A percentile compares a stretch with the other conserved stretches of the same genome.
These are phyloP conservation scores for Eucalyptus virginea DNA, from an alignment of 345 rosid genomes.

Conservation along the genomic window DNA sequence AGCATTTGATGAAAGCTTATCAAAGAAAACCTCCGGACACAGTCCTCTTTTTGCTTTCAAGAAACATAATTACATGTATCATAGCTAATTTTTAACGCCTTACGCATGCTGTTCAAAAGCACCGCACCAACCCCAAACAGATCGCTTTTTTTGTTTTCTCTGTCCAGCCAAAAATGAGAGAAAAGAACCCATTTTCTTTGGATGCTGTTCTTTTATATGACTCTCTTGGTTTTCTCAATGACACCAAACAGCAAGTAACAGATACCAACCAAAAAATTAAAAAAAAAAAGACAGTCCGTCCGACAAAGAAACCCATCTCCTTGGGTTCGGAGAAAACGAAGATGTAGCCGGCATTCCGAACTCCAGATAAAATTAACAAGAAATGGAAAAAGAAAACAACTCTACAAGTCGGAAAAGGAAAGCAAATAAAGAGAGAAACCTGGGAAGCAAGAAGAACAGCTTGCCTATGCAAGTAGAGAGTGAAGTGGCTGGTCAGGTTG, in stretches of 20 bases:
- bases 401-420: background rate
- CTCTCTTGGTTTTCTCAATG: background rate
- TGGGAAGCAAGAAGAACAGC: conserved; percentile 35
- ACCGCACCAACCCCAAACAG: background rate
- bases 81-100: background rate
- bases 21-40: background rate
- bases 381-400: background rate
- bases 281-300: background rate
- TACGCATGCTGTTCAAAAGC: background rate
- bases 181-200: background rate
- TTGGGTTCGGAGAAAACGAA: background rate
- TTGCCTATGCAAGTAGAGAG: conserved; percentile 23
- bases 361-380: background rate
- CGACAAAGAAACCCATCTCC: background rate
- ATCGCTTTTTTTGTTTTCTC: background rate
- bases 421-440: background rate
- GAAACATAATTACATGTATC: background rate
- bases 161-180: background rate
- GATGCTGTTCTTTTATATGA: background rate
- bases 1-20: background rate
- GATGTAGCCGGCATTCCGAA: background rate
- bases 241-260: background rate
- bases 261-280: background rate
- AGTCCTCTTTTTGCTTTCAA: background rate
- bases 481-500: conserved; percentile 31